Evolutionary conservation across 768 basidiomycete genomes (phyloP), one percentile per base, ranked within the genome.

Genomic region (Serpula lacrymans): DNA sequence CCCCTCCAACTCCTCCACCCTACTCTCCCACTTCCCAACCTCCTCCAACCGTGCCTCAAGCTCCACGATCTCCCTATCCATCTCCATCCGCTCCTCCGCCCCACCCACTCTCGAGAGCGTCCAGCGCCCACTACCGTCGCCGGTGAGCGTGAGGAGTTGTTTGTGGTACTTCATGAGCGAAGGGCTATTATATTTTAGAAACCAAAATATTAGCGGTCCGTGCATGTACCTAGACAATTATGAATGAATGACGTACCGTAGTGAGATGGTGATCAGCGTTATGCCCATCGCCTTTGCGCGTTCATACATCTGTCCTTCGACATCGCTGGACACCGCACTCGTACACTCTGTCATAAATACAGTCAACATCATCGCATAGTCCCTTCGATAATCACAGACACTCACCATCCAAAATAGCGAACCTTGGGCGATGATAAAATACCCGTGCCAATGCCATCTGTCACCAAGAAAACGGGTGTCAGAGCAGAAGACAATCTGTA

Each of bases 261-360:
- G 69, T 12, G 93, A 93, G 37, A 97, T 90, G 3, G 93, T 97
- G 42, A 98, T 85, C 34, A 98, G 74, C 0, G 94, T 94, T 55
- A 96, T 92, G 1, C 85, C 91, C 10, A 89, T 69, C 23, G 80
- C 74, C 62, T 96, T 96, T 21, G 88, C 84, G 48, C 89, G 82
- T 58, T 94, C 88, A 66, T 97, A 98, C 89, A 98, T 93, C 48
- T 80, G 71, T 0, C 93, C 93, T 59, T 98, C 94, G 16, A 97
- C 93, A 57, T 98, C 95, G 47, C 88, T 89, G 10, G 91, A 94
- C 8, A 98, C 91, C 1, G 94, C 95, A 41, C 87, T 90, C 5
- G 94, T 97, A 61, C 92, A 96, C 56, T 98, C 93, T 87, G 55
- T 34, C 42, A n/a, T n/a, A n/a, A n/a, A n/a, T n/a, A n/a, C n/a